A percentile compares a stretch with the other conserved stretches of the same genome.
These are phyloP conservation scores for Gypsophila paniculata DNA, from an alignment of 179 eudicot genomes.

Conservation along the genomic window DNA sequence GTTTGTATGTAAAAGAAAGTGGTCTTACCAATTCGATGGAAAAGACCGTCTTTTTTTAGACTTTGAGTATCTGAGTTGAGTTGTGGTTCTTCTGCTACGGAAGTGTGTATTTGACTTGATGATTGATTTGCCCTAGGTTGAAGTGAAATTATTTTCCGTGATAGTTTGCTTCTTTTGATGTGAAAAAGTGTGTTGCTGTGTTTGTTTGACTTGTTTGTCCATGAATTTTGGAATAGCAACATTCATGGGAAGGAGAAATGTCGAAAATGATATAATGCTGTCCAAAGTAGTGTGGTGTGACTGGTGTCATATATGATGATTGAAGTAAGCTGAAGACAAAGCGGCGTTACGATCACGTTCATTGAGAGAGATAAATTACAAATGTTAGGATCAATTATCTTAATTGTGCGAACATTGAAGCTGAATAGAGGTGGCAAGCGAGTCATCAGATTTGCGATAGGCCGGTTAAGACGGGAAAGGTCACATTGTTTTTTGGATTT, in stretches of 20 bases:
- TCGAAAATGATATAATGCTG: background rate
- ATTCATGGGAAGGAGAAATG: constrained; percentile 3
- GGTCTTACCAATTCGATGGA: too few relatives aligned
- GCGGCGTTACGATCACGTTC: background rate
- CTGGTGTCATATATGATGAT: background rate
- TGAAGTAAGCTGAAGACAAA: background rate
- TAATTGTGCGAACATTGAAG: too few relatives aligned
- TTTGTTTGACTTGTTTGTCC: background rate
- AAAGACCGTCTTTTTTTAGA: too few relatives aligned
- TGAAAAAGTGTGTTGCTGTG: background rate
- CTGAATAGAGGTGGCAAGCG: background rate
- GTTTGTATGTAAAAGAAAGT: too few relatives aligned
- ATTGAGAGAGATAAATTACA: background rate
- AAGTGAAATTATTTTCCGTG: background rate
- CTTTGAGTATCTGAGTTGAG: too few relatives aligned
- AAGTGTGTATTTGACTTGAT: too few relatives aligned
- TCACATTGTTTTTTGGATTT: too few relatives aligned
- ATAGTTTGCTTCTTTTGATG: background rate
- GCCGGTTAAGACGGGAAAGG: too few relatives aligned
- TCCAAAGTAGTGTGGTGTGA: background rate
- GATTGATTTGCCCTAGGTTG: background rate
- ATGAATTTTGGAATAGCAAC: background rate
- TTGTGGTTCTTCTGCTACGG: too few relatives aligned
- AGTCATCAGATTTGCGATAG: too few relatives aligned
- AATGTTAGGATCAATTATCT: background rate